These are phyloP conservation scores for Metschnikowia hibisci DNA, from an alignment of 805 yeast genomes.

Conservation along the genomic window DNA sequence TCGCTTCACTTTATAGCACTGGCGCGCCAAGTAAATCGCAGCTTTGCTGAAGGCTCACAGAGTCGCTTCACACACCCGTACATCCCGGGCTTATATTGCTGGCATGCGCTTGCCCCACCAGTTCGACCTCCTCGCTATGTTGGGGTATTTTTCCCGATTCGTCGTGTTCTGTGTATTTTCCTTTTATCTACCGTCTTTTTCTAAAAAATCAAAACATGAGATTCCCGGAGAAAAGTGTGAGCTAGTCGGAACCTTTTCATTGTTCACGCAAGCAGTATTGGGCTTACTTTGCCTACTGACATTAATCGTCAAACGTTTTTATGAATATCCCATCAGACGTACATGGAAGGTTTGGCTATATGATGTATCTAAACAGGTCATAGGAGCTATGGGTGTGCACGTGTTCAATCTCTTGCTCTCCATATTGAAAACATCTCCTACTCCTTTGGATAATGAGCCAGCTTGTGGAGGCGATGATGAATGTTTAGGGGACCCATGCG, in stretches of 20 bases:
- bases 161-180: constrained; percentile 7
- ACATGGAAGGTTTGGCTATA: constrained; percentile 86
- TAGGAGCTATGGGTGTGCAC: constrained; percentile 86
- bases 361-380: constrained; percentile 85
- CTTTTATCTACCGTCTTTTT: constrained; percentile 11
- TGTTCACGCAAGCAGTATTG: constrained; percentile 68
- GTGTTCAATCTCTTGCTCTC: constrained; percentile 70
- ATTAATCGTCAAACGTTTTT: constrained; percentile 67
- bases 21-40: background rate
- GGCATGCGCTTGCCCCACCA: background rate
- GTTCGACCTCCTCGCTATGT: constrained; percentile 1
- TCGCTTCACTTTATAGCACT: background rate
- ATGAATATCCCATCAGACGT: constrained; percentile 75
- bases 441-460: constrained; percentile 14
- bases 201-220: constrained; percentile 1
- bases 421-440: constrained; percentile 44
- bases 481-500: constrained; percentile 64
- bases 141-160: constrained; percentile 1
- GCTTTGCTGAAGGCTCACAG: background rate
- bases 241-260: constrained; percentile 78
- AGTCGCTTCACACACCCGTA: constrained; percentile 1
- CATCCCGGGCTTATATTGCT: background rate
- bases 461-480: constrained; percentile 16
- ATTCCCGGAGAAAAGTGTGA: constrained; percentile 37
- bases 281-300: constrained; percentile 76